Base-by-base conservation (phyloP, 1,284 basidiomycete species). In the Ceratobasidium sp. region DNA sequence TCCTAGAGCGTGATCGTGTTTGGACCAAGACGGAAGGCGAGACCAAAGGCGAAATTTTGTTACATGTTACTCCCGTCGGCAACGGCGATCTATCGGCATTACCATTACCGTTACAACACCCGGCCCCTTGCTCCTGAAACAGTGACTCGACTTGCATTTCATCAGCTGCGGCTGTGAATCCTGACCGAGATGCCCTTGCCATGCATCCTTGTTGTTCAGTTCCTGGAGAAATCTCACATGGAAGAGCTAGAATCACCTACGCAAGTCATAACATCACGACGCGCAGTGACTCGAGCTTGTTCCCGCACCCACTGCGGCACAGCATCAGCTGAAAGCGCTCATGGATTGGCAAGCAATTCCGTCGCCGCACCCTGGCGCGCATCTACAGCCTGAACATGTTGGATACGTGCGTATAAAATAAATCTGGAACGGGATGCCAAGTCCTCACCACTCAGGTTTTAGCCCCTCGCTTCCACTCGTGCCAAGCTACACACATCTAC, bases 11-110 rank as follows among this genome's bases (percentile, higher is more conserved):
- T 53, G 28, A 10, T 23, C 36, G 30, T 36, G n/a, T 58, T 58
- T 64, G 18, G 43, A 34, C 21, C 30, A n/a, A 28, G 23, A 45
- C 43, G 26, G 36, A 28, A 18, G 48, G 18, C 48, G 34, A 41
- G 48, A 67, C 48, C 41, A 43, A 50, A 50, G 39, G 62, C 48
- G 62, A 67, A 67, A 67, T 67, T 67, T 67, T 67, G 62, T 67
- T 67, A 67, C 62, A 39, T 30, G 34, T 67, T 67, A 67, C 62
- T 39, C 16, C 45, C 62, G 26, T 26, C 12, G 62, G 62, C 62
- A 52, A 23, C 26, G 62, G 46, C 34, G 62, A 67, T 67, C 48
- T 52, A 21, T 67, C 34, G 61, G 46, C 1, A 14, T 58, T 41
- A 36, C 45, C 45, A 45, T 64, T 64, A 64, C 60, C n/a, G n/a